Evolutionary conservation across 208 protist species (phyloP), one percentile per base, ranked within the genome.

Genomic region (Leishmania mexicana): DNA sequence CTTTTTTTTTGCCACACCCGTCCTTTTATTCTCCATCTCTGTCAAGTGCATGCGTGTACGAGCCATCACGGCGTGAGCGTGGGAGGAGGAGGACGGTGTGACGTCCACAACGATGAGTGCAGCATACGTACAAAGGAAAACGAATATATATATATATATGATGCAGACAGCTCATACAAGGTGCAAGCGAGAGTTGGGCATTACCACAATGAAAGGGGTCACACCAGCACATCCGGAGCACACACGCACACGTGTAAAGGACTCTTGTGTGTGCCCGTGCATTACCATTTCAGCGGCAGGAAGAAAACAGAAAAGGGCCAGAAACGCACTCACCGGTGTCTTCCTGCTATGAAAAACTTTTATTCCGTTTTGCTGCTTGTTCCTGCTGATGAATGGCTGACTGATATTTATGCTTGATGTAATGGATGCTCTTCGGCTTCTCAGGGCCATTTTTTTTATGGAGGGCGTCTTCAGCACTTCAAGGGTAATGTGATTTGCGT

Each of bases 1-100:
- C 0, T 38, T 60, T 38, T 1, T 76, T 40, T 40, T 42, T 11
- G 31, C 53, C 53, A 42, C 53, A 4, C 11, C 35, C 8, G 15
- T 21, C 40, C 47, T 47, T 57, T 75, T 15, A 54, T 19, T 80
- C 64, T 57, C 78, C n/a, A 42, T 67, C 67, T 60, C 35, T 65
- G 57, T 81, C 13, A 28, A 35, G 51, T 28, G 53, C 73, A n/a
- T 64, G 3, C 15, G 73, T 76, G 17, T 31, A 21, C 10, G 8
- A 58, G 31, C 47, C 21, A 10, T 35, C n/a, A 71, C 38, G 17
- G 17, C 65, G 42, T 15, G 40, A 28, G 5, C 7, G 65, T 47
- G 15, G 65, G 40, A 71, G 24, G 38, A 31, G 13, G 65, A 28
- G 10, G 19, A 5, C 17, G 31, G 3, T 21, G 31, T 71, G 28